These are phyloP conservation scores for Pseudopyricularia cyperi DNA, from an alignment of 2,329 filamentous ascomycete genomes.

Conservation along the genomic window DNA sequence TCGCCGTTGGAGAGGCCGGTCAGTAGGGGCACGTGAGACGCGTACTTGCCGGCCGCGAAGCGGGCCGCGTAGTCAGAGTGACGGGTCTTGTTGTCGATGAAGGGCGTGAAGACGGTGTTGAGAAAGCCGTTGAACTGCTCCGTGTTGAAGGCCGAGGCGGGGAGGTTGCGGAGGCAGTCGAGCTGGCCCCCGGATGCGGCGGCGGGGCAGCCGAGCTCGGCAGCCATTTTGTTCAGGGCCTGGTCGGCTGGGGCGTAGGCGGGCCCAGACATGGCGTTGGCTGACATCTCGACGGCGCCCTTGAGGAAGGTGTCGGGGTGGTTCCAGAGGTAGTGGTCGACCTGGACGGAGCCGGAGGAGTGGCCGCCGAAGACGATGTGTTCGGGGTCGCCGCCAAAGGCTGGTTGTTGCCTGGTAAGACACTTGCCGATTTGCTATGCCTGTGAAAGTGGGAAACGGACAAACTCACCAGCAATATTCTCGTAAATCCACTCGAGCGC, in stretches of 20 bases:
- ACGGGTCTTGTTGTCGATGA: neutral
- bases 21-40: constrained; percentile 1
- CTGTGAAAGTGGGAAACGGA: too few species aligned
- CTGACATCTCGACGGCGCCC: neutral
- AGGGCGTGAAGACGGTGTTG: constrained; percentile 1
- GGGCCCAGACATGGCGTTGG: neutral
- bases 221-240: neutral
- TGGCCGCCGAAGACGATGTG: constrained; percentile 1
- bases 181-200: neutral
- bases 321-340: constrained; percentile 2
- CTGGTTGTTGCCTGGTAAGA: neutral
- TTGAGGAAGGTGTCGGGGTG: constrained; percentile 1
- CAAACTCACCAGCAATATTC: neutral
- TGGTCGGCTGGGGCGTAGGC: neutral
- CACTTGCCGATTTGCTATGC: neutral
- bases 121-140: neutral
- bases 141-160: neutral
- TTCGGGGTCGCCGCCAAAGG: neutral
- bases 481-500: neutral
- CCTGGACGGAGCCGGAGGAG: constrained; percentile 1
- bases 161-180: neutral
- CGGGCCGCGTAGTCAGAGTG: neutral
- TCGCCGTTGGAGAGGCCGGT: neutral
- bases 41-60: neutral
- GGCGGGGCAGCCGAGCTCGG: neutral